Conservation (phyloP, 23 red algal species). For the Porphyridium purpureum region DNA sequence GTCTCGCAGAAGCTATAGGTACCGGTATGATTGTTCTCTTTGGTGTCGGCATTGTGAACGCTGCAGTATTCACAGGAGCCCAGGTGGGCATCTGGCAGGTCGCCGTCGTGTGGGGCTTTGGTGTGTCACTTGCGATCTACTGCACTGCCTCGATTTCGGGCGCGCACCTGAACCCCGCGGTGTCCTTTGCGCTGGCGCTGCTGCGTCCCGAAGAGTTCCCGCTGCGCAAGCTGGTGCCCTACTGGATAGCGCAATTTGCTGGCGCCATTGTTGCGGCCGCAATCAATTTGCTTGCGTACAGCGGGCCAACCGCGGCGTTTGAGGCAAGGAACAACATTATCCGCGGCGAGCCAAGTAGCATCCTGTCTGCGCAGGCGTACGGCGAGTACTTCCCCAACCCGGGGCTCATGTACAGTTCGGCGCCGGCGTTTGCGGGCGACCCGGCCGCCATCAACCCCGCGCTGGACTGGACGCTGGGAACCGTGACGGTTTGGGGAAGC, state of each 20-base stretch:
- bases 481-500: conserved; percentile 8
- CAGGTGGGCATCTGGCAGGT: conserved; percentile 40
- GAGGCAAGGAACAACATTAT: conserved; percentile 9
- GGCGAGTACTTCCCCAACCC: conserved; percentile 53
- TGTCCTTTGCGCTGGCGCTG: conserved; percentile 35
- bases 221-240: conserved; percentile 30
- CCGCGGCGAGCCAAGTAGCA: conserved; percentile 5
- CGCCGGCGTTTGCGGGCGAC: too few species aligned
- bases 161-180: conserved; percentile 62
- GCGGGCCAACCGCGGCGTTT: conserved; percentile 6
- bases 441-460: not conserved
- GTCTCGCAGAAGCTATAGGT: conserved; percentile 42
- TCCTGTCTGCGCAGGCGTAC: conserved; percentile 21
- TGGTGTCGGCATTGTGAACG: conserved; percentile 38
- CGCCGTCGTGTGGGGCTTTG: conserved; percentile 60
- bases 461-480: too few species aligned
- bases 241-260: conserved; percentile 28
- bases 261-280: conserved; percentile 51
- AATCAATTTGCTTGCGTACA: conserved; percentile 23
- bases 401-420: conserved; percentile 2
- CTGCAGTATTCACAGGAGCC: conserved; percentile 12
- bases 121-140: conserved; percentile 55
- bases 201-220: conserved; percentile 46
- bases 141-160: conserved; percentile 49
- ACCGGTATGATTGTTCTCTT: conserved; percentile 58